phyloP scores from a whole-genome alignment of 2,329 filamentous ascomycete species.

The Cytospora piceicola region DNA sequence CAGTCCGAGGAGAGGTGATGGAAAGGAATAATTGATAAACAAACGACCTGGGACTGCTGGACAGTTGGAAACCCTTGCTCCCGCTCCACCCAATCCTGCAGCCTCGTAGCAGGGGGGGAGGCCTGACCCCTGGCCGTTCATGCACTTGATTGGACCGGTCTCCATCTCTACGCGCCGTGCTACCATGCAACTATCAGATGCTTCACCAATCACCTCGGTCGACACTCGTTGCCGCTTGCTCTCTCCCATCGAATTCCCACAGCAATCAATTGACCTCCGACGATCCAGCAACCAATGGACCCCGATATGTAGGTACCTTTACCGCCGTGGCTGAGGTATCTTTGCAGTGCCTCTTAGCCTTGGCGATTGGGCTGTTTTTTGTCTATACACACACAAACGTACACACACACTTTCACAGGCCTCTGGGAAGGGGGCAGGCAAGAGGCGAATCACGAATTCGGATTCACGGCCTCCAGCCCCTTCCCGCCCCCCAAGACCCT shows the following conservation, averaged over 20 bases:
- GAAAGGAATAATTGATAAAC: too few relatives aligned
- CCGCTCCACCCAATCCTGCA: slow-evolving; percentile 6
- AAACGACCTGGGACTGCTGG: too few relatives aligned
- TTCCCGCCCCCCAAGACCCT: background rate
- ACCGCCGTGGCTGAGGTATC: slow-evolving; percentile 26
- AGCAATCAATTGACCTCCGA: slow-evolving; percentile 15
- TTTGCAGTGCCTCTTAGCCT: slow-evolving; percentile 8
- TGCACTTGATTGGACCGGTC: slow-evolving; percentile 25
- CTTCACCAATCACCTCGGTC: slow-evolving; percentile 28
- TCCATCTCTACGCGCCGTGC: slow-evolving; percentile 30
- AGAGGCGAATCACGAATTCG: background rate
- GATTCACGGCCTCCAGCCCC: slow-evolving; percentile 21
- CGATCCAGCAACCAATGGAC: slow-evolving; percentile 21
- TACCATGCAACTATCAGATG: slow-evolving; percentile 23
- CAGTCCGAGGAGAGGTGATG: too few relatives aligned
- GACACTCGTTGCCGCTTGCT: slow-evolving; percentile 21
- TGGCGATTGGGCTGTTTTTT: slow-evolving; percentile 22
- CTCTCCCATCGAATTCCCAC: slow-evolving; percentile 23
- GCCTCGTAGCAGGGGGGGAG: slow-evolving; percentile 18
- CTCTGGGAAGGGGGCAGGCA: slow-evolving; percentile 23
- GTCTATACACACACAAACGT: too few relatives aligned
- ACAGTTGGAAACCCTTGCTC: too few relatives aligned
- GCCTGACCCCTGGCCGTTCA: slow-evolving; percentile 16
- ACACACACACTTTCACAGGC: background rate
- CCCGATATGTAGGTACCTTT: slow-evolving; percentile 17